A percentile compares a stretch with the other conserved stretches of the same genome.
These are phyloP conservation scores for Yamadazyma mexicana DNA, from an alignment of 1,139 yeast species.

Conservation along the genomic window DNA sequence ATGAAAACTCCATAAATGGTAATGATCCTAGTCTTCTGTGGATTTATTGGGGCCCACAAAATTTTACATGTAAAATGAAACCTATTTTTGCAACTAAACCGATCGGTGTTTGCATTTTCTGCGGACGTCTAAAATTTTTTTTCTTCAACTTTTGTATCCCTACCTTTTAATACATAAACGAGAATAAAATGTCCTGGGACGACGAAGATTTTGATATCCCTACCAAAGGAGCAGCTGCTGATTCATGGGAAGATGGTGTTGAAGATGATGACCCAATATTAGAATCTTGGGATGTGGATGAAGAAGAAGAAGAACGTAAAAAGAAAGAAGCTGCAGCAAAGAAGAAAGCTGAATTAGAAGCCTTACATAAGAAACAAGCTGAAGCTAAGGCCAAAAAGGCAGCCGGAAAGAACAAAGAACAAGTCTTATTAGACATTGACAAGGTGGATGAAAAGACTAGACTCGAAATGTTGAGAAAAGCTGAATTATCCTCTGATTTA, in stretches of 20 bases:
- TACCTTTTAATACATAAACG: too few relatives aligned
- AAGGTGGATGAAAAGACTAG: conserved; percentile 65
- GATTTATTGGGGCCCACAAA: too few relatives aligned
- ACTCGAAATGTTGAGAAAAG: conserved; percentile 70
- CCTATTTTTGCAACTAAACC: not conserved
- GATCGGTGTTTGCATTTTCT: conserved; percentile 1
- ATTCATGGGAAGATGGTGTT: conserved; percentile 84
- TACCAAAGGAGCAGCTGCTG: conserved; percentile 33
- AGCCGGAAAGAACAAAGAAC: conserved; percentile 30
- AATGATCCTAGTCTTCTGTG: too few relatives aligned
- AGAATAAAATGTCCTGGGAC: conserved; percentile 70
- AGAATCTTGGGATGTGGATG: conserved; percentile 81
- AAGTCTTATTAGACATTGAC: conserved; percentile 53
- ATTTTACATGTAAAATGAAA: not conserved
- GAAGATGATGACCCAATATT: conserved; percentile 72
- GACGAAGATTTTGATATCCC: conserved; percentile 89
- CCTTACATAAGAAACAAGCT: conserved; percentile 39
- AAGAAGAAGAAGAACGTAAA: conserved; percentile 55
- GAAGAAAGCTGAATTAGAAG: conserved; percentile 42
- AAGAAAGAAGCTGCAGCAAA: conserved; percentile 43
- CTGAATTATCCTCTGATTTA: conserved; percentile 82
- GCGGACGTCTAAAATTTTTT: conserved; percentile 5
- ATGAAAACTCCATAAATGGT: too few relatives aligned
- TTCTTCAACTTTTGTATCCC: not conserved
- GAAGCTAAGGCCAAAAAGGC: conserved; percentile 42